These are phyloP conservation scores for Hericium coralloides DNA, from an alignment of 768 basidiomycete genomes.

Conservation along the genomic window DNA sequence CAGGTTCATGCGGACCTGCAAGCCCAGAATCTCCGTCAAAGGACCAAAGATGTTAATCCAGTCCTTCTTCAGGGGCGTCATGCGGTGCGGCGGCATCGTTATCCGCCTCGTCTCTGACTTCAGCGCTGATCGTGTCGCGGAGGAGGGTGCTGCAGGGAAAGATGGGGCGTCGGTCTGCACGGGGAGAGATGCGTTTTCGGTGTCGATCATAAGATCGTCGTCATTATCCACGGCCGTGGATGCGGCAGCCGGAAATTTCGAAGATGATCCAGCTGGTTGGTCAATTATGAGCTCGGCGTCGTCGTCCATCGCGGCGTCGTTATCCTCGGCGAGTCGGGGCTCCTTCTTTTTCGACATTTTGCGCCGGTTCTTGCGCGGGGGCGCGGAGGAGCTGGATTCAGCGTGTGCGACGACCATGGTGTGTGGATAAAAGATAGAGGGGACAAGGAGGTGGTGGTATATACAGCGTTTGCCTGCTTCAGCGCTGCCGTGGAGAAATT, in stretches of 20 bases:
- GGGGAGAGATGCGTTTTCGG: conserved; percentile 32
- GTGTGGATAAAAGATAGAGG: background rate
- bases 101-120: conserved; percentile 86
- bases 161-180: conserved; percentile 48
- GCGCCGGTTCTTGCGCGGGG: conserved; percentile 29
- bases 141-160: conserved; percentile 48
- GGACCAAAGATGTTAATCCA: conserved; percentile 96
- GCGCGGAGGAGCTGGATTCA: conserved; percentile 20
- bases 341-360: conserved; percentile 39
- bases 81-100: conserved; percentile 90
- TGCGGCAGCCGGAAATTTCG: background rate
- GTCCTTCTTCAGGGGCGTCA: conserved; percentile 94
- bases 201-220: conserved; percentile 56
- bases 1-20: conserved; percentile 98
- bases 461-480: too few species aligned
- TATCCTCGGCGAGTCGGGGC: conserved; percentile 9
- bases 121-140: conserved; percentile 43
- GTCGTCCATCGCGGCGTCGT: background rate
- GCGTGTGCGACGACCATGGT: conserved; percentile 35
- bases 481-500: too few species aligned
- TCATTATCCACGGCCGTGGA: conserved; percentile 30
- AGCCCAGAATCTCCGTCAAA: conserved; percentile 84
- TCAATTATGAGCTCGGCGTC: background rate
- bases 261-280: background rate
- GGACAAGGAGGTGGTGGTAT: background rate